Conservation (phyloP, 2,329 filamentous ascomycete genomes). For the Juglanconis oblonga region DNA sequence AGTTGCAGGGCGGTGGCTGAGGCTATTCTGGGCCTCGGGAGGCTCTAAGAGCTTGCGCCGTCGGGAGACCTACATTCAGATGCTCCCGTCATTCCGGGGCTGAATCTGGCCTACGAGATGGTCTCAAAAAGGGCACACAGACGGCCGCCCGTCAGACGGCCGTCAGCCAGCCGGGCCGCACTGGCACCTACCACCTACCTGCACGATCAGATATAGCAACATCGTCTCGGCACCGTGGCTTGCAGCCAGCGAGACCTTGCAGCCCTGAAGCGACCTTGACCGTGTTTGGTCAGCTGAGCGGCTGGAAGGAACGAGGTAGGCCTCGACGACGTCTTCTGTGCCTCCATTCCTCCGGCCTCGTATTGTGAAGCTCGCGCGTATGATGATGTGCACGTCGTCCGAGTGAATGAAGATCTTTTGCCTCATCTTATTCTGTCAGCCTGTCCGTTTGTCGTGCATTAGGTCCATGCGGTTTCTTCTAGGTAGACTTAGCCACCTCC, state of each 20-base stretch:
- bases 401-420: no score
- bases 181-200: no score
- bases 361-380: not conserved
- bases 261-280: not conserved
- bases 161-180: not conserved
- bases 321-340: not conserved
- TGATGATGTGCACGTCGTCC: no score
- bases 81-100: not conserved
- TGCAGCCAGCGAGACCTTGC: not conserved
- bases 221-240: not conserved
- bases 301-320: not conserved
- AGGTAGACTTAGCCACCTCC: conserved; percentile 10
- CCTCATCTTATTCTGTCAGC: no score
- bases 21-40: not conserved
- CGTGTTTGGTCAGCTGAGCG: not conserved
- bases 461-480: no score
- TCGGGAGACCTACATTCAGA: not conserved
- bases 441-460: not conserved
- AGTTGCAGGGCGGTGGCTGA: conserved; percentile 50
- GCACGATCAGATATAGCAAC: not conserved
- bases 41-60: no score
- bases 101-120: not conserved
- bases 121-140: not conserved
- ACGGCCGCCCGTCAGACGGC: not conserved
- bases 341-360: not conserved